Base-by-base conservation (phyloP, 495 filamentous ascomycete species). In the Aspergillus sclerotioniger region DNA sequence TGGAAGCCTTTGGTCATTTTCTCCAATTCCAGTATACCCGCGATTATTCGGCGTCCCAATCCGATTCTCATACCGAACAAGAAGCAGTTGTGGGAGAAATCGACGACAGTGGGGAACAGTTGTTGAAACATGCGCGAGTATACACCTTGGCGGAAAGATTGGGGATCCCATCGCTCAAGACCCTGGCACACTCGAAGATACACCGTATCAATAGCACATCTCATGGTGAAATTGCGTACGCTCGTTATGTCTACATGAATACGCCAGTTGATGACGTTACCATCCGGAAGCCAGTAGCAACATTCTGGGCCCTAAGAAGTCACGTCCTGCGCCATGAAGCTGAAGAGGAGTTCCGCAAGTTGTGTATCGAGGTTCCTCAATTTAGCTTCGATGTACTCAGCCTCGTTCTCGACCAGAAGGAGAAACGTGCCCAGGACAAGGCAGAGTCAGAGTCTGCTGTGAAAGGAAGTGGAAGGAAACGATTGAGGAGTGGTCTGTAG, bases 1-100 rank as follows among this genome's bases (percentile, higher is more conserved):
- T 94, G 28, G 89, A 92, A 58, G 90, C 92, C 33, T 87, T 92
- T 56, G 86, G 90, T 32, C 92, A 85, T 73, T 91, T 96, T 66
- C 84, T 98, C 63, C 88, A 96, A 75, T 98, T 87, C 73, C 84
- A 95, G 31, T 98, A 98, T 74, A 96, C 90, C 1, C 84, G 84
- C 70, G 90, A 98, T 69, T 96, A 96, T 80, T 91, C 90, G 69
- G 87, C 90, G 3, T 76, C 79, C 58, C 86, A 86, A 62, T 52
- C 86, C 15, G 76, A 81, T 44, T 72, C 81, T 52, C 58, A 67
- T 6, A 61, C 65, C 16, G 76, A 74, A 19, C 59, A 75, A 33
- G 74, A 90, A 1, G 83, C 89, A 62, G 68, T 69, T 45, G 84
- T 87, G 62, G 85, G 84, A 3, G 67, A 68, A 6, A 76, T 87